These are phyloP conservation scores for Globisporangium megalacanthum DNA, from an alignment of 352 stramenopile genomes.

Conservation along the genomic window DNA sequence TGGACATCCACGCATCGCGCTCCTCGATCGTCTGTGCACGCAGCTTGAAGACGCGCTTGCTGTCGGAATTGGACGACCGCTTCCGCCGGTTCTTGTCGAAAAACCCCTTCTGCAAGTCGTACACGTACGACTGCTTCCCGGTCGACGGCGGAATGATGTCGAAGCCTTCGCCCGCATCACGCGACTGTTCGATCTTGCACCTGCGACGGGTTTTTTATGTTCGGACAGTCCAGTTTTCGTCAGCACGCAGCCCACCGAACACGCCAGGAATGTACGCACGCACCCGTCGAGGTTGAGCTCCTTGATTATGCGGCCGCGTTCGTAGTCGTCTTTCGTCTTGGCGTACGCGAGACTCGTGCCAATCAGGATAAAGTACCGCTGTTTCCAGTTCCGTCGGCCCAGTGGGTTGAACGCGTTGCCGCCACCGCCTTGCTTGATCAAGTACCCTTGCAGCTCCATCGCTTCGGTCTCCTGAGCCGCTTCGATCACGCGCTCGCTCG, in stretches of 20 bases:
- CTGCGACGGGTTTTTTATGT: conserved; percentile 14
- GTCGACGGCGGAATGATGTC: conserved; percentile 60
- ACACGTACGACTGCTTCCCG: conserved; percentile 57
- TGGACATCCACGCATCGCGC: conserved; percentile 77
- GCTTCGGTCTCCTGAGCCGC: conserved; percentile 60
- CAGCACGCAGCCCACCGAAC: too few relatives aligned
- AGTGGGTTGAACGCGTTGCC: conserved; percentile 74
- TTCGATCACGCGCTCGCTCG: conserved; percentile 76
- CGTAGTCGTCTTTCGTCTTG: conserved; percentile 84
- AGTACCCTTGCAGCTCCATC: conserved; percentile 71
- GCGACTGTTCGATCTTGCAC: conserved; percentile 65
- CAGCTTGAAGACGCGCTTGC: conserved; percentile 74
- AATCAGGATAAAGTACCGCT: conserved; percentile 83
- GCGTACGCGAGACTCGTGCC: conserved; percentile 71
- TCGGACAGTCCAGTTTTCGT: too few relatives aligned
- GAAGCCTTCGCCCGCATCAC: conserved; percentile 77
- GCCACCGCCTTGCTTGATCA: conserved; percentile 83
- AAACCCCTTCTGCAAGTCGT: conserved; percentile 64
- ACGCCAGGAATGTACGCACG: conserved; percentile 2
- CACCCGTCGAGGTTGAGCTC: conserved; percentile 76
- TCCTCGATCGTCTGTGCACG: conserved; percentile 81
- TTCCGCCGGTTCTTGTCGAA: conserved; percentile 84
- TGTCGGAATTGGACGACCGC: conserved; percentile 61
- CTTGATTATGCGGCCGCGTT: conserved; percentile 84
- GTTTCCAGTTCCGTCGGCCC: conserved; percentile 84